Evolutionary conservation across 2,329 filamentous ascomycete species (phyloP).

Genomic region (Cytospora piceicola): DNA sequence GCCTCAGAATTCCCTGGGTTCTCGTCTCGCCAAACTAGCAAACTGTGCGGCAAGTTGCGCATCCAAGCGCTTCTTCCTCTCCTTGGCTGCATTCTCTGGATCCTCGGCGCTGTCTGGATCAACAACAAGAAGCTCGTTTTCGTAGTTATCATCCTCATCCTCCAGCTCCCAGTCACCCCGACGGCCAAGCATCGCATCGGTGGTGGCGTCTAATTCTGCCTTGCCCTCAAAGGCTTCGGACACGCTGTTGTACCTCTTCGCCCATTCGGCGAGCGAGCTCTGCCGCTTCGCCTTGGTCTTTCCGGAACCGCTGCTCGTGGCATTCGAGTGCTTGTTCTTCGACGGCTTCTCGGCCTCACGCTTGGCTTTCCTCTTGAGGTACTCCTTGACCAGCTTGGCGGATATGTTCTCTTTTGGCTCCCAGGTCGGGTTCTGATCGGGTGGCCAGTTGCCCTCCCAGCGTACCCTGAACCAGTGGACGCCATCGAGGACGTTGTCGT

Average conservation of each 20-base stretch:
- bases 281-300: constrained; percentile 9
- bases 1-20: neutral
- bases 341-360: neutral
- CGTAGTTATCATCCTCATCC: neutral
- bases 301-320: neutral
- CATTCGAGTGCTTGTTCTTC: neutral
- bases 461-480: constrained; percentile 56
- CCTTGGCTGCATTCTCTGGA: neutral
- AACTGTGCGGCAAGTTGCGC: constrained; percentile 20
- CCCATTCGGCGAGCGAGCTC: constrained; percentile 14
- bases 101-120: constrained; percentile 1
- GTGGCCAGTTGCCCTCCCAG: constrained; percentile 62
- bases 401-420: constrained; percentile 59
- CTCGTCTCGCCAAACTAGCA: constrained; percentile 6
- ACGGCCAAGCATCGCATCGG: neutral
- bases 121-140: constrained; percentile 25
- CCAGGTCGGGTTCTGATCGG: constrained; percentile 61
- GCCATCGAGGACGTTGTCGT: constrained; percentile 44
- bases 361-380: constrained; percentile 40
- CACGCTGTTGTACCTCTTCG: constrained; percentile 18
- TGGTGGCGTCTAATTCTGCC: constrained; percentile 11
- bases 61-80: constrained; percentile 8
- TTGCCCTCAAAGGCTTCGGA: constrained; percentile 26
- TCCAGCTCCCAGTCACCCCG: neutral
- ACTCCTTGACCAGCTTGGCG: constrained; percentile 45